Percentiles rank a stretch among this genome's conserved stretches.
Conservation (phyloP, 805 yeast genomes). For the Yarrowia sp. region DNA sequence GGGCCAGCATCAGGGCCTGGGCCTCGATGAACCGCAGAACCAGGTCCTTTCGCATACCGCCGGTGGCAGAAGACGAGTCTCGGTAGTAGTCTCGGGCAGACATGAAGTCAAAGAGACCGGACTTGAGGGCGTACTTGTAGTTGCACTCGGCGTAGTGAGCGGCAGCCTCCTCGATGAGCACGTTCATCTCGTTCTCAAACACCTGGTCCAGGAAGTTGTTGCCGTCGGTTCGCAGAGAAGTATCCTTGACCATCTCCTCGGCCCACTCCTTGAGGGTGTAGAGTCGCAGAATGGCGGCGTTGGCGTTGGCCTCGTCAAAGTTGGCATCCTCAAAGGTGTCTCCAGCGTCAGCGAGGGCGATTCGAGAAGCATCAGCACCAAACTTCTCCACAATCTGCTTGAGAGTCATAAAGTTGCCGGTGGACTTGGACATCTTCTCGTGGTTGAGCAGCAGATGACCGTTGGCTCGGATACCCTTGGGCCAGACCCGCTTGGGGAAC, state of each 20-base stretch:
- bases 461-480: conserved; percentile 89
- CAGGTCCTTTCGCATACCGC: conserved; percentile 79
- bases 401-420: conserved; percentile 95
- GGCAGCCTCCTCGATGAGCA: conserved; percentile 74
- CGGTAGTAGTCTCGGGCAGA: conserved; percentile 95
- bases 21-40: conserved; percentile 81
- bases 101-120: conserved; percentile 92
- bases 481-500: conserved; percentile 93
- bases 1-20: conserved; percentile 84
- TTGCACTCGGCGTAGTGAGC: conserved; percentile 73
- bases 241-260: conserved; percentile 69
- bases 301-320: conserved; percentile 94
- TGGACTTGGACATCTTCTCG: conserved; percentile 96
- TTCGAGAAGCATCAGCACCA: conserved; percentile 97
- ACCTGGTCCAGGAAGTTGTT: conserved; percentile 82
- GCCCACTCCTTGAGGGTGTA: conserved; percentile 94
- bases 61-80: conserved; percentile 63
- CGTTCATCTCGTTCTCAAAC: conserved; percentile 92
- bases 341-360: conserved; percentile 98
- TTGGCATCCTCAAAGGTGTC: conserved; percentile 97
- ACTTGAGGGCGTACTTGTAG: conserved; percentile 88
- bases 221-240: conserved; percentile 62
- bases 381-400: conserved; percentile 83
- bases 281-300: conserved; percentile 94
- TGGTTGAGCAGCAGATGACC: conserved; percentile 96